phyloP scores from a whole-genome alignment of 2,329 filamentous ascomycete genomes.

The Arthroderma sp. region DNA sequence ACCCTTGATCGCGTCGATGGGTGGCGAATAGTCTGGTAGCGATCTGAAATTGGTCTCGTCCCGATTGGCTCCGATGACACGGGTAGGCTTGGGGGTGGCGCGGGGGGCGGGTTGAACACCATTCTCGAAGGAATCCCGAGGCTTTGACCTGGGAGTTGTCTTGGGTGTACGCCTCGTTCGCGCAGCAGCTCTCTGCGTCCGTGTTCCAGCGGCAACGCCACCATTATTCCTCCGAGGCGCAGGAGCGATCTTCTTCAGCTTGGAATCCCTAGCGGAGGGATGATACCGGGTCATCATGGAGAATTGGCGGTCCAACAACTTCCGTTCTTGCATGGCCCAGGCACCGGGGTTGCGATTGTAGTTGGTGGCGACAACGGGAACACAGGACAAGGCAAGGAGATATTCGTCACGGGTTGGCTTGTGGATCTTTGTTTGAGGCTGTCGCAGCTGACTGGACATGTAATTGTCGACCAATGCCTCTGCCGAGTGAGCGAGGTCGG shows the following conservation, averaged over 20 bases:
- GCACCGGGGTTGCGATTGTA: constrained; percentile 33
- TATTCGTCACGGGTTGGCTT: constrained; percentile 34
- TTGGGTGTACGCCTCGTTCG: constrained; percentile 28
- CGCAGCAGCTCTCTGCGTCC: constrained; percentile 13
- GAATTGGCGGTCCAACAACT: constrained; percentile 29
- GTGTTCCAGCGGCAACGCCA: constrained; percentile 11
- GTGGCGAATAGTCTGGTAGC: constrained; percentile 60
- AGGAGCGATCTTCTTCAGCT: constrained; percentile 29
- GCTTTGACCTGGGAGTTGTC: constrained; percentile 28
- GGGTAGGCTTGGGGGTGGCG: constrained; percentile 30
- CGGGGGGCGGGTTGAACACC: constrained; percentile 15
- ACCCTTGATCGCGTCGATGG: constrained; percentile 49
- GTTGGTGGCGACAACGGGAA: constrained; percentile 27
- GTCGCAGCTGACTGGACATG: constrained; percentile 17
- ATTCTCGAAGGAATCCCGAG: constrained; percentile 25
- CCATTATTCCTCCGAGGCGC: constrained; percentile 19
- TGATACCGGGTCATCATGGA: constrained; percentile 28
- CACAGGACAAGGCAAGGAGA: constrained; percentile 30
- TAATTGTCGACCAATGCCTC: constrained; percentile 30
- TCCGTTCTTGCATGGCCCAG: constrained; percentile 30
- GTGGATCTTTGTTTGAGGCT: constrained; percentile 28
- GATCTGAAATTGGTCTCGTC: constrained; percentile 71
- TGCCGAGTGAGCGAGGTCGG: constrained; percentile 16
- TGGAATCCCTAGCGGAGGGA: constrained; percentile 16
- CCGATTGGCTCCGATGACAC: constrained; percentile 46